Conservation (phyloP, 1,139 yeast genomes). For the Lizanozyma gosingica region DNA sequence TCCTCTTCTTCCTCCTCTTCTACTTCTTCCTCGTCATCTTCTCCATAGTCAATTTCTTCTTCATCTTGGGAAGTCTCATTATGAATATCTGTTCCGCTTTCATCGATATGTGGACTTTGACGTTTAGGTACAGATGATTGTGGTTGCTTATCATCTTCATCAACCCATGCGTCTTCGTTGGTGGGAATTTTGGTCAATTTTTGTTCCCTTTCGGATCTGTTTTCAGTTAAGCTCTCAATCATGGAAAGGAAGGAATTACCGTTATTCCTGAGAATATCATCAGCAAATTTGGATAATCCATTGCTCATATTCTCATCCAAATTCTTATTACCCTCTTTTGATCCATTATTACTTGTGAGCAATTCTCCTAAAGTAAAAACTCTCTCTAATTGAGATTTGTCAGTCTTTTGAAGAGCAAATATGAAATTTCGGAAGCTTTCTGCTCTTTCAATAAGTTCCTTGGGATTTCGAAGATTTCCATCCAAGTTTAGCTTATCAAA, state of each 20-base stretch:
- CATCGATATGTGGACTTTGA: neutral
- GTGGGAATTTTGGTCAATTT: constrained; percentile 20
- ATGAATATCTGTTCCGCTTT: constrained; percentile 1
- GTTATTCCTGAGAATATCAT: constrained; percentile 65
- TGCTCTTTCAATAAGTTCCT: neutral
- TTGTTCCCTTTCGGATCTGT: constrained; percentile 38
- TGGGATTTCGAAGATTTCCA: neutral
- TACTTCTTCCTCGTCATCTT: constrained; percentile 4
- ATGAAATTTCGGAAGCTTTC: neutral
- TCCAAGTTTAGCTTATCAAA: neutral
- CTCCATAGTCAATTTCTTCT: constrained; percentile 3
- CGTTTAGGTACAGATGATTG: too few species aligned
- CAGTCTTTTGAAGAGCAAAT: neutral
- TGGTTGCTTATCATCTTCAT: constrained; percentile 15
- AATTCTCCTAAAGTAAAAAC: neutral
- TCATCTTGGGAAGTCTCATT: constrained; percentile 1
- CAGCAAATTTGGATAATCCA: constrained; percentile 58
- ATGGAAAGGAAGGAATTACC: constrained; percentile 68
- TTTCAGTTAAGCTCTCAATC: constrained; percentile 65
- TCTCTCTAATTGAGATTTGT: neutral
- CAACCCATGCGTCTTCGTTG: constrained; percentile 13
- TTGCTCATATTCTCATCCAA: constrained; percentile 4
- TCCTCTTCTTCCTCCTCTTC: constrained; percentile 7
- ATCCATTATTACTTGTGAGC: neutral
- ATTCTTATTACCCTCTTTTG: constrained; percentile 1